A percentile compares a stretch with the other conserved stretches of the same genome.
Evolutionary conservation across 2,329 filamentous ascomycete species (phyloP).

Genomic region (Rachicladosporium sp.): DNA sequence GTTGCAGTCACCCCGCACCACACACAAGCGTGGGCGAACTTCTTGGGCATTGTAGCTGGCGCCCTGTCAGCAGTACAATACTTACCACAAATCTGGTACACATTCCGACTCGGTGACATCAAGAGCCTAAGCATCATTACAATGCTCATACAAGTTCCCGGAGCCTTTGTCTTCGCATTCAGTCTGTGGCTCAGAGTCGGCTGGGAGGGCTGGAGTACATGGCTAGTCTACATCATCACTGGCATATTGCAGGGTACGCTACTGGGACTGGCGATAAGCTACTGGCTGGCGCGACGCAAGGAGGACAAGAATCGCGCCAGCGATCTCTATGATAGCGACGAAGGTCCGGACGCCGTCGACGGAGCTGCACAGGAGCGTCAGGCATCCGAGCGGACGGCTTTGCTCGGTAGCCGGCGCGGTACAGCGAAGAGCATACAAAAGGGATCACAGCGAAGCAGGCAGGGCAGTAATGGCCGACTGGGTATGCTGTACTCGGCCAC

Average conservation of each 20-base stretch:
- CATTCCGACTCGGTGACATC: slow-evolving; percentile 72
- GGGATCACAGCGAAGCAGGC: slow-evolving; percentile 6
- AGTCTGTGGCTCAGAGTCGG: slow-evolving; percentile 65
- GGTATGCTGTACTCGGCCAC: slow-evolving; percentile 14
- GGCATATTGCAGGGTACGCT: slow-evolving; percentile 73
- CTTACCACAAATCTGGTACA: slow-evolving; percentile 88
- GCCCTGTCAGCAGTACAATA: slow-evolving; percentile 79
- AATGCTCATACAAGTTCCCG: slow-evolving; percentile 97
- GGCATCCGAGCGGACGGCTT: slow-evolving; percentile 4
- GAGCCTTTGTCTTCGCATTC: slow-evolving; percentile 76
- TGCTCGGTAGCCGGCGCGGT: background rate
- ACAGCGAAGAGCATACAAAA: slow-evolving; percentile 1
- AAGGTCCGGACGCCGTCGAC: slow-evolving; percentile 9
- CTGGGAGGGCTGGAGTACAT: slow-evolving; percentile 80
- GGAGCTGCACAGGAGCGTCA: slow-evolving; percentile 2
- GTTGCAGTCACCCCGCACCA: slow-evolving; percentile 52
- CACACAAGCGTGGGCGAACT: slow-evolving; percentile 70
- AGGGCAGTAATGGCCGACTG: slow-evolving; percentile 8
- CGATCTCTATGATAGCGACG: slow-evolving; percentile 2
- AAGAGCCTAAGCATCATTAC: slow-evolving; percentile 90
- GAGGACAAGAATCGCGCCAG: background rate
- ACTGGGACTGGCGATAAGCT: slow-evolving; percentile 68
- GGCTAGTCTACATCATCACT: slow-evolving; percentile 82
- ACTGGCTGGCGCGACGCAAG: slow-evolving; percentile 39
- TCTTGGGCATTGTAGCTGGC: slow-evolving; percentile 68